phyloP scores from a whole-genome alignment of 1,139 yeast species.

The Diutina neorugosa region DNA sequence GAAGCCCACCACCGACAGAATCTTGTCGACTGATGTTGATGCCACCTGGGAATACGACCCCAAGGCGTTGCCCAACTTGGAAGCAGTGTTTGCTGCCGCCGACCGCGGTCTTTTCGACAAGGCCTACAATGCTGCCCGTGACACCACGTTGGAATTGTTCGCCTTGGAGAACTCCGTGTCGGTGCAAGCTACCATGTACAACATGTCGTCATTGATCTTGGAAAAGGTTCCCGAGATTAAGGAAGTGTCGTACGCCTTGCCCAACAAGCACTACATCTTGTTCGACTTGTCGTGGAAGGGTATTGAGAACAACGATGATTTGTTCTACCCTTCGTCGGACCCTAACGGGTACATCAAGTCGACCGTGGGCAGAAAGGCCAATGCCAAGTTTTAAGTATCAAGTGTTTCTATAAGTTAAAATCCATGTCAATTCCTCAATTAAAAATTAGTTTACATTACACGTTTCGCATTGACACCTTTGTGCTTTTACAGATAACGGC shows the following conservation, averaged over 20 bases:
- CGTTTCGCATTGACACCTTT: not conserved
- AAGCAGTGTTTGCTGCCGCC: slow-evolving; percentile 40
- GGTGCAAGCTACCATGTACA: slow-evolving; percentile 93
- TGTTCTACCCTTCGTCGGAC: slow-evolving; percentile 82
- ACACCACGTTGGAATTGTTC: slow-evolving; percentile 61
- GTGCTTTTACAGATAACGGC: no score
- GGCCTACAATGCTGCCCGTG: slow-evolving; percentile 49
- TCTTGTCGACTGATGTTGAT: slow-evolving; percentile 77
- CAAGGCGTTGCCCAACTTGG: slow-evolving; percentile 29
- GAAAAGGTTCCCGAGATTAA: slow-evolving; percentile 41
- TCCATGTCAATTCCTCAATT: no score
- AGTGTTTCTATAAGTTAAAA: no score
- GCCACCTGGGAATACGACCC: slow-evolving; percentile 61
- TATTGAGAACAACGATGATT: slow-evolving; percentile 62
- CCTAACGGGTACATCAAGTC: slow-evolving; percentile 87
- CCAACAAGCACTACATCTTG: slow-evolving; percentile 83
- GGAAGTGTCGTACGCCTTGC: slow-evolving; percentile 61
- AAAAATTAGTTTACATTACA: no score
- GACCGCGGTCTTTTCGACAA: slow-evolving; percentile 52
- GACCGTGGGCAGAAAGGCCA: slow-evolving; percentile 57
- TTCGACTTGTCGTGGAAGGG: slow-evolving; percentile 80
- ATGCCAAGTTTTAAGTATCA: slow-evolving; percentile 25
- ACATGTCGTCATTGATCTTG: slow-evolving; percentile 71
- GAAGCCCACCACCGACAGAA: slow-evolving; percentile 70
- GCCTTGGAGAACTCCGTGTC: slow-evolving; percentile 82